phyloP scores from a whole-genome alignment of 495 filamentous ascomycete genomes.

The Saxophila tyrrhenica region DNA sequence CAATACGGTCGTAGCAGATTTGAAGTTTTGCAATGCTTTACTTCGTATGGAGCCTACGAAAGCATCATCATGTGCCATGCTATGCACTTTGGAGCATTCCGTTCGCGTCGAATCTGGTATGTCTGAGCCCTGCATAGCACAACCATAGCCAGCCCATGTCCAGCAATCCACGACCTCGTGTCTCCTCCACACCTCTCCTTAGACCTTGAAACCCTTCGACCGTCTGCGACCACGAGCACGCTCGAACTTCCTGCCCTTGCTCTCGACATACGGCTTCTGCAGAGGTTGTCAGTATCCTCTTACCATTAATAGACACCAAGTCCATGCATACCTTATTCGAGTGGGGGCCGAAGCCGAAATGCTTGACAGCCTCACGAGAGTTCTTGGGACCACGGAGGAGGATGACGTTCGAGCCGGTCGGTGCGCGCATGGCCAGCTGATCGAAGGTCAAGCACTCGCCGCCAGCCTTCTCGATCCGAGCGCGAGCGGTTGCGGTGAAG shows the following conservation, averaged over 20 bases:
- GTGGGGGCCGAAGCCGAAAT: slow-evolving; percentile 96
- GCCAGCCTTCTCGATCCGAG: slow-evolving; percentile 82
- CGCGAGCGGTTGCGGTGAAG: slow-evolving; percentile 90
- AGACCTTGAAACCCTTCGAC: slow-evolving; percentile 98
- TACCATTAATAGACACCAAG: not conserved
- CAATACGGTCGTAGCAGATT: no score
- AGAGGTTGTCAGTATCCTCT: slow-evolving; percentile 26
- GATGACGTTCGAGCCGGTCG: slow-evolving; percentile 88
- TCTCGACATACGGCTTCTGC: slow-evolving; percentile 88
- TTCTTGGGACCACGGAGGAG: slow-evolving; percentile 96
- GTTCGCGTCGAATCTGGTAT: not conserved
- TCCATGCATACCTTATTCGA: slow-evolving; percentile 69
- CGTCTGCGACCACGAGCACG: slow-evolving; percentile 91
- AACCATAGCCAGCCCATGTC: not conserved
- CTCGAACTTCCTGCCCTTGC: slow-evolving; percentile 99
- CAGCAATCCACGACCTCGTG: not conserved
- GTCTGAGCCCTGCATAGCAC: no score
- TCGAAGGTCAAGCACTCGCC: slow-evolving; percentile 91
- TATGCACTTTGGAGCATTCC: not conserved
- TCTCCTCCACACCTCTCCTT: slow-evolving; percentile 23
- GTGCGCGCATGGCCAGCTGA: slow-evolving; percentile 84
- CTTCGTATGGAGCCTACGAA: not conserved
- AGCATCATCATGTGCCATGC: not conserved
- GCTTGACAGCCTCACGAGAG: slow-evolving; percentile 90
- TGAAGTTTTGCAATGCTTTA: no score